Conservation (phyloP, 306 rosid species). For the Cucumis hystrix region DNA sequence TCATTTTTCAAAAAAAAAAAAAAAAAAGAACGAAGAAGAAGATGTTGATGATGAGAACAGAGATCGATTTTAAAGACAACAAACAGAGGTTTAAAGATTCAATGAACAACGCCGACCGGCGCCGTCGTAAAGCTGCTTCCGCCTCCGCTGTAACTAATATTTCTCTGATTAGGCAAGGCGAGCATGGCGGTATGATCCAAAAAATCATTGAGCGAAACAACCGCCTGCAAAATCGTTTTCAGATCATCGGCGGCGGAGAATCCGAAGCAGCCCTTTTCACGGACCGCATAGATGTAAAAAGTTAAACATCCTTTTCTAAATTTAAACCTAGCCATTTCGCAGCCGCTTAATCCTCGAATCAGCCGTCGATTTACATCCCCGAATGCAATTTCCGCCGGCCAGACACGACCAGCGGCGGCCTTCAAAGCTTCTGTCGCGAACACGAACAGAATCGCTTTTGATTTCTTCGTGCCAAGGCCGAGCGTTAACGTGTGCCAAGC, state of each 20-base stretch:
- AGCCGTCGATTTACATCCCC: constrained; percentile 77
- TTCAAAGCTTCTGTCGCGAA: constrained; percentile 61
- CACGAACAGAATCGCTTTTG: constrained; percentile 65
- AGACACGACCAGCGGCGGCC: constrained; percentile 29
- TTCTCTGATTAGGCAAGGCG: constrained; percentile 80
- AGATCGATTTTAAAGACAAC: neutral
- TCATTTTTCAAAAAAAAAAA: neutral
- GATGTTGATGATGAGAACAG: neutral
- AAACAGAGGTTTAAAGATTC: neutral
- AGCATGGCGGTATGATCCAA: constrained; percentile 95
- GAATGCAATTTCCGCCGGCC: constrained; percentile 76
- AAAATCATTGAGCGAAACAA: constrained; percentile 72
- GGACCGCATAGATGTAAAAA: constrained; percentile 77
- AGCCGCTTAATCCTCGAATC: constrained; percentile 44
- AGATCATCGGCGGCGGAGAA: constrained; percentile 67
- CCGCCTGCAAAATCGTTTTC: constrained; percentile 45
- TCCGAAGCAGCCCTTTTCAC: constrained; percentile 43
- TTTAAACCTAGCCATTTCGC: constrained; percentile 89
- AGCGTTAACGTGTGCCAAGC: constrained; percentile 91
- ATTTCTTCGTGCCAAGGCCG: constrained; percentile 85
- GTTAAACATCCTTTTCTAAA: constrained; percentile 89
- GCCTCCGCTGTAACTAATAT: constrained; percentile 23
- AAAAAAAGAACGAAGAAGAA: neutral
- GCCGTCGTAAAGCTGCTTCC: constrained; percentile 9
- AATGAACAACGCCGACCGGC: constrained; percentile 62